Evolutionary conservation across 2,329 filamentous ascomycete genomes (phyloP).

Genomic region (Talaromyces verruculosus): DNA sequence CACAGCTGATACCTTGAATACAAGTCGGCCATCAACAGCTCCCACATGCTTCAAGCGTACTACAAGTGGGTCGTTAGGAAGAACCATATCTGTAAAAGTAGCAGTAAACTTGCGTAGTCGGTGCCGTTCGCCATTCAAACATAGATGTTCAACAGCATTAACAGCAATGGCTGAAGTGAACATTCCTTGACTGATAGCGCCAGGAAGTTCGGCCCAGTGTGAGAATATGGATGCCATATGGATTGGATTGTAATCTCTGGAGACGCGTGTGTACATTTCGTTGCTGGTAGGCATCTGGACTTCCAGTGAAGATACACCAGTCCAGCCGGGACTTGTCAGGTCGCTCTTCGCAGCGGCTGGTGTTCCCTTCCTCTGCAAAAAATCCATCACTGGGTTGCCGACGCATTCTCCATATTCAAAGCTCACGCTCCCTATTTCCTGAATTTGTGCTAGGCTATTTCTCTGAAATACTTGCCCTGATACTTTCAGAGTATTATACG

Average conservation of each 20-base stretch:
- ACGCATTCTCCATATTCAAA: conserved; percentile 3
- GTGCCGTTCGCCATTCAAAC: conserved; percentile 95
- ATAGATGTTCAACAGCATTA: conserved; percentile 88
- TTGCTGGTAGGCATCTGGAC: conserved; percentile 54
- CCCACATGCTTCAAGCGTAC: conserved; percentile 94
- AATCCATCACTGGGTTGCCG: conserved; percentile 2
- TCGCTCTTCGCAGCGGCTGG: not conserved
- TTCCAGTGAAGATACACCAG: conserved; percentile 5
- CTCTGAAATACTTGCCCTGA: not conserved
- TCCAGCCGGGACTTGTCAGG: conserved; percentile 2
- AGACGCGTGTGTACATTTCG: conserved; percentile 95
- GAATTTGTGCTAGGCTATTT: not conserved
- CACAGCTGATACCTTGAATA: conserved; percentile 95
- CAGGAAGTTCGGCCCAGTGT: conserved; percentile 92
- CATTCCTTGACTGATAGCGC: conserved; percentile 99
- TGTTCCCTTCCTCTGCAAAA: not conserved
- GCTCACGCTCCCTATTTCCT: not conserved
- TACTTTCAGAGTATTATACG: not conserved
- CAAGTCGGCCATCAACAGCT: conserved; percentile 97
- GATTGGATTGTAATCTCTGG: conserved; percentile 97
- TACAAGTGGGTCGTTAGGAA: conserved; percentile 91
- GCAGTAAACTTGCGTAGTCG: conserved; percentile 97
- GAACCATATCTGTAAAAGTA: conserved; percentile 92
- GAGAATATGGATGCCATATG: conserved; percentile 97
- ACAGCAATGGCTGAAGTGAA: conserved; percentile 96